phyloP scores from a whole-genome alignment of 768 basidiomycete species.

The Plicaturopsis crispa region DNA sequence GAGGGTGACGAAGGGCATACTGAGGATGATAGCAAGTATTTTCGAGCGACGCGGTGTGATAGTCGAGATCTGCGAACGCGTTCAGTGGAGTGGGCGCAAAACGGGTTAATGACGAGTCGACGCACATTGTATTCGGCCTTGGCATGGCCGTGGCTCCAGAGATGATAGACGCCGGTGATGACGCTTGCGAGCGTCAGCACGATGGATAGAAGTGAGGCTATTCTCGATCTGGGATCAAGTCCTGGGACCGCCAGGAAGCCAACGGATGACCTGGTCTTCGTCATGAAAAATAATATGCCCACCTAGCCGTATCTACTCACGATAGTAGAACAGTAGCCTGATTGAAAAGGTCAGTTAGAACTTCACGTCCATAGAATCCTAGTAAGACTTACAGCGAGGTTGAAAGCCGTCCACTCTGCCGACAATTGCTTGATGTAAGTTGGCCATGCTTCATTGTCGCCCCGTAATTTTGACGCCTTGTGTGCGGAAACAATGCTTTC shows the following conservation, averaged over 20 bases:
- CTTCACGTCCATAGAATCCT: not conserved
- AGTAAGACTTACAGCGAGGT: not conserved
- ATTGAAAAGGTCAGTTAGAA: not conserved
- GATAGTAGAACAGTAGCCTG: conserved; percentile 6
- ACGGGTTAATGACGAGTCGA: not conserved
- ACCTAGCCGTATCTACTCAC: not conserved
- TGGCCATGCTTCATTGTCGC: not conserved
- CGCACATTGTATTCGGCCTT: conserved; percentile 1
- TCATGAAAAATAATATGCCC: not conserved
- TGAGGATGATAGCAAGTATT: conserved; percentile 2
- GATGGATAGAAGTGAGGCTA: conserved; percentile 4
- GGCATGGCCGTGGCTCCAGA: conserved; percentile 1
- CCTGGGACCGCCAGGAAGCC: conserved; percentile 4
- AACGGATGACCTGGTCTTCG: conserved; percentile 3
- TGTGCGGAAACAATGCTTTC: not conserved
- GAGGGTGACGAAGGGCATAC: conserved; percentile 5
- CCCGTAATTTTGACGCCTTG: not conserved
- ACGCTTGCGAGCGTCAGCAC: conserved; percentile 6
- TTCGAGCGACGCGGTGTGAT: not conserved
- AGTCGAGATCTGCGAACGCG: not conserved
- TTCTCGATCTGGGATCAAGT: not conserved
- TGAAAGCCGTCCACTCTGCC: not conserved
- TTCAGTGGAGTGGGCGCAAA: too few relatives aligned
- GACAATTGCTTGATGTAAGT: not conserved
- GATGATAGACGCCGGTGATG: conserved; percentile 5